These are phyloP conservation scores for Amanita inopinata DNA, from an alignment of 768 basidiomycete species.

Conservation along the genomic window DNA sequence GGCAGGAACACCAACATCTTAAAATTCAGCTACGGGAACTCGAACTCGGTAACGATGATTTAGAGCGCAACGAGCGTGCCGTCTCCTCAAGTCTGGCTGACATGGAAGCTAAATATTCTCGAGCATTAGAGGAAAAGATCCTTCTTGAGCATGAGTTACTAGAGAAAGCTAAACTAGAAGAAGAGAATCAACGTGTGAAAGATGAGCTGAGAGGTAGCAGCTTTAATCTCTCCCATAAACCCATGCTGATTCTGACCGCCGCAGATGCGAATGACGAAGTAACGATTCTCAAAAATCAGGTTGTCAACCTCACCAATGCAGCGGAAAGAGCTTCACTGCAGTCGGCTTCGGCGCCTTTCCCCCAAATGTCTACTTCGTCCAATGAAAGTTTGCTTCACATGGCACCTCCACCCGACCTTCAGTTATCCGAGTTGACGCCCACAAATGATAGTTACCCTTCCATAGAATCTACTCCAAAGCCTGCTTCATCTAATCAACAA, in stretches of 20 bases:
- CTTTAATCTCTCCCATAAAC: not conserved
- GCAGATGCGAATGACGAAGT: conserved; percentile 82
- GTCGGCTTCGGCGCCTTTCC: conserved; percentile 22
- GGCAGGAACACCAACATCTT: conserved; percentile 61
- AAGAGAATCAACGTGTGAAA: conserved; percentile 81
- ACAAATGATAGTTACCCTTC: conserved; percentile 31
- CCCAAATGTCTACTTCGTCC: conserved; percentile 22
- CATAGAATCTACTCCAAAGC: conserved; percentile 29
- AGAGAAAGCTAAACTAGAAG: conserved; percentile 83
- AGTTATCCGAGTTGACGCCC: conserved; percentile 45
- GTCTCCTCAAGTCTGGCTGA: conserved; percentile 76
- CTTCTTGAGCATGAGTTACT: conserved; percentile 91
- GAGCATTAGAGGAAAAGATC: conserved; percentile 93
- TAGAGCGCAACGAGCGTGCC: conserved; percentile 90
- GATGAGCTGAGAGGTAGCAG: conserved; percentile 84
- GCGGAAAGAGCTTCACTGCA: conserved; percentile 21
- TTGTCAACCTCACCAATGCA: conserved; percentile 29
- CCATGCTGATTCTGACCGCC: conserved; percentile 10
- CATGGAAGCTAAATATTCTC: conserved; percentile 81
- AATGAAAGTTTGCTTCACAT: conserved; percentile 53
- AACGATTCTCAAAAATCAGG: conserved; percentile 71
- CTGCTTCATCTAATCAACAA: conserved; percentile 22
- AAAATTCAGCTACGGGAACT: conserved; percentile 77
- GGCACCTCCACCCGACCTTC: conserved; percentile 50
- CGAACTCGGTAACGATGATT: conserved; percentile 96